phyloP scores from a whole-genome alignment of 345 rosid genomes.

The Isatis tinctoria region DNA sequence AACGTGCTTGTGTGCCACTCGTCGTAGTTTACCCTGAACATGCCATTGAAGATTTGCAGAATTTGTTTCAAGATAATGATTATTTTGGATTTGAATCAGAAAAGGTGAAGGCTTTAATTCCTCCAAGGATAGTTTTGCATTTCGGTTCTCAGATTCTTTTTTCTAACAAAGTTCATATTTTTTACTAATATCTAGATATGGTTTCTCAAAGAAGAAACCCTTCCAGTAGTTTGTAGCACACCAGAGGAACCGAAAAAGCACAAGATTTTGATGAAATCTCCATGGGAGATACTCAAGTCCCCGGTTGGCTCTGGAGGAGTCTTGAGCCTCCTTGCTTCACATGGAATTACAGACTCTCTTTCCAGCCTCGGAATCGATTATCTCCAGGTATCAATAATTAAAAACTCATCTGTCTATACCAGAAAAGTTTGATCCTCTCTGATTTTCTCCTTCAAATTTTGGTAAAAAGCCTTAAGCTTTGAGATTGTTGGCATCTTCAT shows the following conservation, averaged over 20 bases:
- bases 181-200: conserved; percentile 46
- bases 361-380: conserved; percentile 53
- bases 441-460: not conserved
- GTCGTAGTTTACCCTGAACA: conserved; percentile 49
- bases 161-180: not conserved
- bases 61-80: conserved; percentile 48
- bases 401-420: not conserved
- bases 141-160: not conserved
- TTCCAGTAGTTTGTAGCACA: conserved; percentile 62
- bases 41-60: conserved; percentile 42
- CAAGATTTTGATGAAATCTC: conserved; percentile 90
- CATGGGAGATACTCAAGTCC: conserved; percentile 79
- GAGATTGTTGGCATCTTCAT: conserved; percentile 13
- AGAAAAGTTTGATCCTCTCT: not conserved
- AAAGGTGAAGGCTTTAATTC: conserved; percentile 46
- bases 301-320: conserved; percentile 83
- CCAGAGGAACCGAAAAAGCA: conserved; percentile 44
- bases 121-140: not conserved
- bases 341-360: conserved; percentile 48
- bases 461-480: conserved; percentile 2
- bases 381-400: conserved; percentile 51
- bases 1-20: conserved; percentile 61
- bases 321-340: conserved; percentile 55
- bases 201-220: conserved; percentile 71
- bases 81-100: conserved; percentile 62